Percentiles rank a stretch among this genome's conserved stretches.
These are phyloP conservation scores for Vitis cinerea DNA, from an alignment of 164 flowering plant species.

Conservation along the genomic window DNA sequence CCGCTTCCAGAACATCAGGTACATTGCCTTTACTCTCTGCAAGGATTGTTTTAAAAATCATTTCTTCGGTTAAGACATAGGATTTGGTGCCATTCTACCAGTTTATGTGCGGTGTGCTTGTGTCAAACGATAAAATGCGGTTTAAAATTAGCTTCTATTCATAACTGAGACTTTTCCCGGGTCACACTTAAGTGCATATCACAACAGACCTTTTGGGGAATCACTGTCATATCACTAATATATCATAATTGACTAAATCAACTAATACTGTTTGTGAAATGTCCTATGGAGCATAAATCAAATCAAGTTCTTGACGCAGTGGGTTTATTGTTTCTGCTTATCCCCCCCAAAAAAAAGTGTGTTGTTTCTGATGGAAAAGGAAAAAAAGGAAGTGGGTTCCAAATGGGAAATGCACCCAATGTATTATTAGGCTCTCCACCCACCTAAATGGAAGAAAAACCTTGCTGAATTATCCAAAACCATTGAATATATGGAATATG, in stretches of 20 bases:
- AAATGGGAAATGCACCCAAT: no score
- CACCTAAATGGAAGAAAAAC: no score
- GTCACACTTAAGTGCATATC: not conserved
- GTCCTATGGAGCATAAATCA: not conserved
- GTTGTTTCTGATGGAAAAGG: no score
- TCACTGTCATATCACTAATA: not conserved
- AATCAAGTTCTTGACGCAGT: no score
- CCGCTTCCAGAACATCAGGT: slow-evolving; percentile 56
- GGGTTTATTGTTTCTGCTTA: no score
- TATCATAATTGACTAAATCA: not conserved
- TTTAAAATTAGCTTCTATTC: not conserved
- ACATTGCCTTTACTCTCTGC: not conserved
- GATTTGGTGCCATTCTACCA: not conserved
- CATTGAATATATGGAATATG: no score
- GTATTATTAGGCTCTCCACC: no score
- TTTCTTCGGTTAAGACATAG: not conserved
- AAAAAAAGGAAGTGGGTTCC: no score
- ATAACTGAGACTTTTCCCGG: not conserved
- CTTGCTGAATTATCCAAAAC: no score
- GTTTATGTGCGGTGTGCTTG: not conserved
- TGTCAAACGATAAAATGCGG: not conserved
- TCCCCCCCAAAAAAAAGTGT: no score
- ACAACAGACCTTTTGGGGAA: not conserved
- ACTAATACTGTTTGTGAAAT: not conserved
- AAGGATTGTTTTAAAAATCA: not conserved